Conservation (phyloP, 1,139 yeast species). For the Taphrina pruni region DNA sequence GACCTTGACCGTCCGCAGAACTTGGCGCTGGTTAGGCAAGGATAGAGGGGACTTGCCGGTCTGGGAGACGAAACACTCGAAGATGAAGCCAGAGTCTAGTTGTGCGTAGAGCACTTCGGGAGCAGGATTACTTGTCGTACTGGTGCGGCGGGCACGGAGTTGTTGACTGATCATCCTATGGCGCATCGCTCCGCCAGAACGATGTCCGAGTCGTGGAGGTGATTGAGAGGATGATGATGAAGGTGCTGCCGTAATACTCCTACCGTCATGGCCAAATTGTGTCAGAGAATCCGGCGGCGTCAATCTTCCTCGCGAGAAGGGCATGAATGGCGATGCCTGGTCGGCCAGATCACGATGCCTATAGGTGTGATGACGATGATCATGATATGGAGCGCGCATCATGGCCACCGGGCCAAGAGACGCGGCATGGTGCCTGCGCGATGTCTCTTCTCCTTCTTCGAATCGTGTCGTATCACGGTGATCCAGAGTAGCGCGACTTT, state of each 20-base stretch:
- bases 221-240: background rate
- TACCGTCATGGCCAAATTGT: background rate
- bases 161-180: background rate
- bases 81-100: conserved; percentile 26
- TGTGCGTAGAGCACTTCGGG: conserved; percentile 20
- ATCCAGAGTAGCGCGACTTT: too few species aligned
- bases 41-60: background rate
- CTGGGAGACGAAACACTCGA: conserved; percentile 10
- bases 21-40: background rate
- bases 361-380: too few species aligned
- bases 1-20: too few species aligned
- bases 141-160: background rate
- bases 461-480: too few species aligned
- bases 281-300: background rate
- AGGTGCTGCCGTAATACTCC: background rate
- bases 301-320: background rate
- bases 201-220: background rate
- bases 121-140: background rate
- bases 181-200: background rate
- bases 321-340: conserved; percentile 2
- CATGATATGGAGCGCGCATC: background rate
- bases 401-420: background rate
- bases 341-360: too few species aligned
- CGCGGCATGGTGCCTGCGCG: too few species aligned
- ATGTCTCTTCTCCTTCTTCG: too few species aligned